Base-by-base conservation (phyloP, 2,329 filamentous ascomycete species). In the Coniochaeta sp. region DNA sequence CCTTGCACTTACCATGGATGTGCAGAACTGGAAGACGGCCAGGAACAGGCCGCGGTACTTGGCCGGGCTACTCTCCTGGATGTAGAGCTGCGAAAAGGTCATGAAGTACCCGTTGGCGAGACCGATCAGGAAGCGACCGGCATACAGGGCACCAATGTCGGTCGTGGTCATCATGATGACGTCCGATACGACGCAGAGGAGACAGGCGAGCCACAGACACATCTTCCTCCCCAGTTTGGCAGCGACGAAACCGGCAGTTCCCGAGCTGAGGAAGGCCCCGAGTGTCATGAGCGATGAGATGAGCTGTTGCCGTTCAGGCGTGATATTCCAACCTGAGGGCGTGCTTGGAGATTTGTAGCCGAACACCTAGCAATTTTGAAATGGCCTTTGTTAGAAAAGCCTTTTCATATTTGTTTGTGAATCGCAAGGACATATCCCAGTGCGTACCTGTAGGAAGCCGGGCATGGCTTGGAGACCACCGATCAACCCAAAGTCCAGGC, bases 101-200 rank as follows among this genome's bases (percentile, higher is more conserved):
- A 81, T 80, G 66, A 81, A 79, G 62, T 79, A 77, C 1, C 80
- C 80, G 64, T 82, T 82, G 1, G 79, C 78, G 2, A 83, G 61
- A 6, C 81, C 81, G 60, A 82, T 81, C 16, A 83, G 67, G 9
- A 82, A 66, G 60, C 81, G 76, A 11, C 78, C 81, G 31, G 75
- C 72, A 60, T 83, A 83, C 8, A 83, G 74, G 2, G 75, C 78
- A 19, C 73, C 77, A 54, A 84, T 80, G 44, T 73, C 68, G 1
- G 72, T 74, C 0, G 77, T 81, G 3, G 76, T 72, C 79, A 82
- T 82, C 81, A 83, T 83, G 65, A 82, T 75, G 40, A 81, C 72
- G 61, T 81, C 81, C 4, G 79, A 72, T 4, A 79, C 68, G 60
- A 72, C 74, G 61, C 79, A 80, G 9, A 79, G 69, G 1, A 77